These are phyloP conservation scores for Croton setiger DNA, from an alignment of 441 rosid species.

Conservation along the genomic window DNA sequence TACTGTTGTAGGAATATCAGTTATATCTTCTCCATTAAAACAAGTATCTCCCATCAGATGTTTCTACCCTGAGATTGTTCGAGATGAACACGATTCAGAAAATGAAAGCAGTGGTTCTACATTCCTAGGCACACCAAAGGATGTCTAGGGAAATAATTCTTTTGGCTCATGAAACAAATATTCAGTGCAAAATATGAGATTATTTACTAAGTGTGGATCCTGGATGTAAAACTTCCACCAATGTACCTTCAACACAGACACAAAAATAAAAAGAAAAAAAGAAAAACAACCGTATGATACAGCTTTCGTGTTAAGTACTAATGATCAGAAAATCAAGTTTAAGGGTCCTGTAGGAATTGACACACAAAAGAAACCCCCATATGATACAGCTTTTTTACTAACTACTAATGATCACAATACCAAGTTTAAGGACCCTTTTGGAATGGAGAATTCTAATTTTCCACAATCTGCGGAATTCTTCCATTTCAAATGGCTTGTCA, in stretches of 20 bases:
- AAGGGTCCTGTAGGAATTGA: too few relatives aligned
- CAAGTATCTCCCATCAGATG: slow-evolving; percentile 39
- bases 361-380: not conserved
- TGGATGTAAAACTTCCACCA: not conserved
- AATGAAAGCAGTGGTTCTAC: not conserved
- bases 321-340: not conserved
- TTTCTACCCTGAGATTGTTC: slow-evolving; percentile 21
- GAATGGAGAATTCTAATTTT: too few relatives aligned
- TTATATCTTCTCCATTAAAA: slow-evolving; percentile 27
- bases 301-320: not conserved
- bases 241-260: not conserved
- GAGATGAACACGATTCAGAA: slow-evolving; percentile 5
- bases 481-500: too few relatives aligned
- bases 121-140: not conserved
- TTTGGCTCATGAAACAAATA: not conserved
- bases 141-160: not conserved
- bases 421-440: too few relatives aligned
- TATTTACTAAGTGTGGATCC: not conserved
- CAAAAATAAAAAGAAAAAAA: not conserved
- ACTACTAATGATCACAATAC: too few relatives aligned
- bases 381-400: not conserved
- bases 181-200: not conserved
- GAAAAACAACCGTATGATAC: not conserved
- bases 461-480: too few relatives aligned
- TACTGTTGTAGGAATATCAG: slow-evolving; percentile 32